Base-by-base conservation (phyloP, 305 asterid genomes). In the Fraxinus ornus region DNA sequence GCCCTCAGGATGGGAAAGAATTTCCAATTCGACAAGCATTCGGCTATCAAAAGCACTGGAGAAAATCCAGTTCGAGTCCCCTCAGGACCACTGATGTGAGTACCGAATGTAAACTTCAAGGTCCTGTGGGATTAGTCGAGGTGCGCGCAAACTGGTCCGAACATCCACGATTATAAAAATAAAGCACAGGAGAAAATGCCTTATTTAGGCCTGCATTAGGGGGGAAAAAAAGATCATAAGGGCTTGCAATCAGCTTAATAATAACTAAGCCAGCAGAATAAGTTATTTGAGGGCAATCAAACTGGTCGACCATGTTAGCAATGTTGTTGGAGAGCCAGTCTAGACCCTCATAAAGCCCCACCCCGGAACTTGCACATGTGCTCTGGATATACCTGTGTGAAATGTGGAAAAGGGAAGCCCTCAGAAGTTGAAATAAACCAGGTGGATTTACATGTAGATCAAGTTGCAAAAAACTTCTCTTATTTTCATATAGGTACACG, bases 301-400 rank as follows among this genome's bases (percentile, higher is more conserved):
- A 0, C 7, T 3, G 9, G n/a, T 15, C 28, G 80, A 89, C 92
- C 90, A 89, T 91, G 92, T 84, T 90, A 35, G 95, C 95, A 83
- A 93, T 91, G 92, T 92, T 92, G 91, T 89, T 89, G 82, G 97
- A 92, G 84, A 92, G 97, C 97, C 94, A 92, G 86, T 92, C 97
- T 36, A 92, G 89, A 22, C 94, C 94, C 88, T 92, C 95, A 49
- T 91, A 91, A 36, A 92, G 91, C 47, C 95, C 97, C 82, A 90
- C 97, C 4, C 93, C 93, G 30, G 95, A 91, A 70, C 93, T 91
- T 17, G 93, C 93, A 83, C 95, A 89, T 28, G 96, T 90, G 86
- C 97, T 92, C 90, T 92, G 97, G 81, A 92, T 93, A 80, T 93
- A 93, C 97, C 97, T 91, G 84, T 62, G 81, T 73, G 55, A 62